Base-by-base conservation (phyloP, 2,329 filamentous ascomycete species). In the Epichloe festucae region DNA sequence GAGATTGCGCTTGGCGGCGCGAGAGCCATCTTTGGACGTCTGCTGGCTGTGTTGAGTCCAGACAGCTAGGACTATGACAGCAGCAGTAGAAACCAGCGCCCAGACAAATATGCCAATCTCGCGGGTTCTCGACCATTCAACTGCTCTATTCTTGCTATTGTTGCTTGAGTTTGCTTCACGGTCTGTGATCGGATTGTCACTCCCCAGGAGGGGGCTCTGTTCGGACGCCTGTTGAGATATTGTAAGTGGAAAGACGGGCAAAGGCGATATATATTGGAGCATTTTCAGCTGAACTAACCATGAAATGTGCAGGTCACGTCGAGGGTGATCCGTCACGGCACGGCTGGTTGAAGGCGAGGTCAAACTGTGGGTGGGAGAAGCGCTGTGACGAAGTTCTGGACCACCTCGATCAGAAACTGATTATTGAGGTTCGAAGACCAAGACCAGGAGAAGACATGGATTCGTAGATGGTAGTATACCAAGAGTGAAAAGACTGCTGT, bases 101-200 rank as follows among this genome's bases (percentile, higher is more conserved):
- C 51, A 51, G 44, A 53, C 31, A 47, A 53, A 48, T 39, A 54
- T 53, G 11, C 40, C 53, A 39, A 51, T 40, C 21, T 53, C 51
- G 21, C 51, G 47, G 6, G 38, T 7, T 40, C 38, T 50, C 1
- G 42, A 39, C 31, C 51, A 64, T 67, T 87, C 49, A 78, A 84
- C 23, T 71, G 95, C 56, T 90, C 95, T 63, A 69, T 78, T 47
- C 95, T 90, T 89, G 89, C 89, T 5, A 68, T 93, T 15, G 60
- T 91, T 23, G 89, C 89, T 17, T 95, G 89, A 0, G 79, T 83
- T 6, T 78, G 79, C 45, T 82, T 95, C 49, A 81, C 95, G 72
- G 38, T 38, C 19, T 14, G n/a, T 21, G 23, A 10, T 23, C 31
- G 44, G 14, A 27, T 21, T 10, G 23, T 44, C 36, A 14, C 31